Evolutionary conservation across 2,329 filamentous ascomycete genomes (phyloP), one percentile per base, ranked within the genome.

Genomic region (Nemania abortiva): DNA sequence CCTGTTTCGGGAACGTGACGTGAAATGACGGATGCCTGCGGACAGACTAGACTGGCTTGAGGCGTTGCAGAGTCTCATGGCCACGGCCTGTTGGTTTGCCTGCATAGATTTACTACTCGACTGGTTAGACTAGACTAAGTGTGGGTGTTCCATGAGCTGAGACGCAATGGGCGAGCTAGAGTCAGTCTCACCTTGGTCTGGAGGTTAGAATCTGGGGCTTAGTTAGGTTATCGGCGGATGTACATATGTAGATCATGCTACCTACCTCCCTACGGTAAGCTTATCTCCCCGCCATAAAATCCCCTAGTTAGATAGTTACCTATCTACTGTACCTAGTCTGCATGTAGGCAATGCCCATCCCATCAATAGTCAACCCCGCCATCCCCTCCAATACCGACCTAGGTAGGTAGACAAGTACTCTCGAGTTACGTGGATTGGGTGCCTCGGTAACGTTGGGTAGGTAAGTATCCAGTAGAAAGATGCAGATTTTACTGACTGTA

Each of bases 1-100:
- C 61, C 61, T 61, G 66, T 65, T 52, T 64, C 56, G n/a, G 39
- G 42, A 58, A 34, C 56, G 66, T 68, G 62, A 62, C 52, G 47
- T 64, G 56, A 61, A 42, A 52, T 64, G 50, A 57, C 56, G 50
- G 54, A 37, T 55, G 52, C 37, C 20, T 58, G 53, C 31, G 20
- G 39, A 42, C 39, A 42, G 39, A 47, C n/a, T 9, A 47, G n/a
- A n/a, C n/a, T 20, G 9, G 42, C 42, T 47, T 47, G 42, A n/a
- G 18, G 42, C 52, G 58, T 42, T 31, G 59, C 37, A 45, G 20
- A 55, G 42, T 29, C 56, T 59, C 63, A 50, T 63, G 58, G 64
- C 20, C 52, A 31, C 42, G 54, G 34, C 27, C 9, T 47, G 42
- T 9, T 18, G 42, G 18, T 9, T 20, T 47, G 5, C 24, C 24